Percentiles rank a stretch among this genome's conserved stretches.
These are phyloP conservation scores for Drechslerella coelobrocha DNA, from an alignment of 2,329 filamentous ascomycete genomes.

Conservation along the genomic window DNA sequence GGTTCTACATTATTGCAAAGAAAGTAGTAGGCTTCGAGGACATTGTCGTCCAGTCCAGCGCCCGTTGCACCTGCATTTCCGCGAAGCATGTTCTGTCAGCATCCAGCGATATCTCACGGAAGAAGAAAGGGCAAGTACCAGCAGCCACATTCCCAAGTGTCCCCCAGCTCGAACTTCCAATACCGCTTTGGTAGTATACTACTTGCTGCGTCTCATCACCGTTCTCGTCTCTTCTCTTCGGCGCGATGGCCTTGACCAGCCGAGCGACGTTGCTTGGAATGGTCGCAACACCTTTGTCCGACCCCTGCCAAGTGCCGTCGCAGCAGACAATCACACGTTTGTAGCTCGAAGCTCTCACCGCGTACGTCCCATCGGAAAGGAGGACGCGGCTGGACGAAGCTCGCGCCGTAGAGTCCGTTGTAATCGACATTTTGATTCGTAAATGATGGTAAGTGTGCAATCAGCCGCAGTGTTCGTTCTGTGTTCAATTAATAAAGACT, in stretches of 20 bases:
- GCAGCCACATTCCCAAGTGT: conserved; percentile 57
- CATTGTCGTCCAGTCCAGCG: conserved; percentile 58
- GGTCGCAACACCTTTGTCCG: conserved; percentile 39
- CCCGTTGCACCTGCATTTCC: conserved; percentile 52
- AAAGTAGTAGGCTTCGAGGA: conserved; percentile 70
- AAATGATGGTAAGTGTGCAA: background rate
- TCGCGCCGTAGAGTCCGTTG: conserved; percentile 12
- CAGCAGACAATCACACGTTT: conserved; percentile 48
- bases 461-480: too few species aligned
- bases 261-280: conserved; percentile 42
- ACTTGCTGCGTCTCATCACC: conserved; percentile 40
- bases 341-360: conserved; percentile 20
- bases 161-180: conserved; percentile 48
- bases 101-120: background rate
- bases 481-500: too few species aligned
- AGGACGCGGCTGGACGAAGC: conserved; percentile 29
- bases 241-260: conserved; percentile 41
- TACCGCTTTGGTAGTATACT: conserved; percentile 37
- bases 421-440: conserved; percentile 31
- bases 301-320: conserved; percentile 47
- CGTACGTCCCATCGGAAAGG: conserved; percentile 21
- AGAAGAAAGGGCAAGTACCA: conserved; percentile 9
- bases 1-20: conserved; percentile 68
- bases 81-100: background rate
- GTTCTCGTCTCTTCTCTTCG: conserved; percentile 18